These are phyloP conservation scores for Metschnikowia orientalis DNA, from an alignment of 805 yeast species.

Conservation along the genomic window DNA sequence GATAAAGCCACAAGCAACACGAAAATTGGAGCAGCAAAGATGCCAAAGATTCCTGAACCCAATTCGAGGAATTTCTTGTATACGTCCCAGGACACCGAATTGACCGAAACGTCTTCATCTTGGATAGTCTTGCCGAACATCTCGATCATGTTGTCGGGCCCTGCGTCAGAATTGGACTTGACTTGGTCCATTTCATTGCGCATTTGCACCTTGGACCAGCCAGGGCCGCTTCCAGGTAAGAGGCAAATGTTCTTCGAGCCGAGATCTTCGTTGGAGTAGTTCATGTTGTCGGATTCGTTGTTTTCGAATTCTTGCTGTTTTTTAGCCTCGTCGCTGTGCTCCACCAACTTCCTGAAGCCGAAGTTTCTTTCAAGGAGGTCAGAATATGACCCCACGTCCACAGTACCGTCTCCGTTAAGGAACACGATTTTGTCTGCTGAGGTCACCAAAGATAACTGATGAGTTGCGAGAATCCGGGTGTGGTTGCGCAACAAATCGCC, in stretches of 20 bases:
- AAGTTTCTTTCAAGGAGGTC: slow-evolving; percentile 34
- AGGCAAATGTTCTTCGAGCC: slow-evolving; percentile 9
- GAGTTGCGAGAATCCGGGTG: slow-evolving; percentile 41
- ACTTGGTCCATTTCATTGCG: background rate
- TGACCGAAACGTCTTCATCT: slow-evolving; percentile 36
- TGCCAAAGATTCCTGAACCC: slow-evolving; percentile 38
- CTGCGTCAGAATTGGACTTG: slow-evolving; percentile 6
- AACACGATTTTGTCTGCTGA: slow-evolving; percentile 37
- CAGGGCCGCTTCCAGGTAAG: slow-evolving; percentile 4
- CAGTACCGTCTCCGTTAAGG: slow-evolving; percentile 39
- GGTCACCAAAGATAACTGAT: slow-evolving; percentile 37
- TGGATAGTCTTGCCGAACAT: slow-evolving; percentile 27
- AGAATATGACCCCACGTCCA: slow-evolving; percentile 34
- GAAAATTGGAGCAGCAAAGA: slow-evolving; percentile 30
- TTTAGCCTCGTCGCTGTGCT: slow-evolving; percentile 31
- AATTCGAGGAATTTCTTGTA: slow-evolving; percentile 34
- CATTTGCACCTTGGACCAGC: background rate
- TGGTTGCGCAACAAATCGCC: slow-evolving; percentile 29
- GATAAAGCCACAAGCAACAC: slow-evolving; percentile 30
- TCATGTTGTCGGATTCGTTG: slow-evolving; percentile 21
- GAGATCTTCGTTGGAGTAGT: slow-evolving; percentile 8
- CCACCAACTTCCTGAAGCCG: slow-evolving; percentile 50
- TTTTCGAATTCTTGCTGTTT: slow-evolving; percentile 25
- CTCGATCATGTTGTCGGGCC: slow-evolving; percentile 1
- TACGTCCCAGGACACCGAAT: slow-evolving; percentile 38